Evolutionary conservation across 192 early-diverging fungal species (phyloP).

Genomic region (Backusella liffmaniae): DNA sequence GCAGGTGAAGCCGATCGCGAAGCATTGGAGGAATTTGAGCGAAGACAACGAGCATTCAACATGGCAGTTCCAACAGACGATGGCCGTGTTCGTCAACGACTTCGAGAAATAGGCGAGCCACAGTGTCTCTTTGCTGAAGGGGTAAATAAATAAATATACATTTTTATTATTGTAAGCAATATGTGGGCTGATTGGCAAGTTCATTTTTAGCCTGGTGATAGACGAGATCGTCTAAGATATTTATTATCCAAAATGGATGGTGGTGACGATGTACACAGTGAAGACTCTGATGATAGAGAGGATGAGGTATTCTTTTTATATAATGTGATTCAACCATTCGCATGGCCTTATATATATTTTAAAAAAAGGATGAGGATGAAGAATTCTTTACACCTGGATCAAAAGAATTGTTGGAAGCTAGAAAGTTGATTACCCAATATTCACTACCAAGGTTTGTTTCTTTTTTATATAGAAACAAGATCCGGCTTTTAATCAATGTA

Average conservation of each 20-base stretch:
- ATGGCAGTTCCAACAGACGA: slow-evolving; percentile 94
- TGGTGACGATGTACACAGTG: slow-evolving; percentile 40
- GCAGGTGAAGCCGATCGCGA: slow-evolving; percentile 51
- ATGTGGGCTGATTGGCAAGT: no score
- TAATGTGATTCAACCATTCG: no score
- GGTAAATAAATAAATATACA: slow-evolving; percentile 39
- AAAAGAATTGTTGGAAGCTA: slow-evolving; percentile 62
- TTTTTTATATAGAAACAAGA: neutral
- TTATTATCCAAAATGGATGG: slow-evolving; percentile 61
- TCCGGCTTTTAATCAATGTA: neutral
- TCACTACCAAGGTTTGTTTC: slow-evolving; percentile 63
- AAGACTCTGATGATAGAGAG: slow-evolving; percentile 46
- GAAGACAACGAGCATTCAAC: slow-evolving; percentile 70
- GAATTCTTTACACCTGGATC: slow-evolving; percentile 85
- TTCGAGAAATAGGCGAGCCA: slow-evolving; percentile 81
- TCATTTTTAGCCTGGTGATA: slow-evolving; percentile 59
- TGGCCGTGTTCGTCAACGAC: slow-evolving; percentile 62
- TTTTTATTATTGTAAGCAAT: slow-evolving; percentile 48
- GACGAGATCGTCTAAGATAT: slow-evolving; percentile 78
- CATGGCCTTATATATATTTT: no score
- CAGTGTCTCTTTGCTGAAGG: slow-evolving; percentile 95
- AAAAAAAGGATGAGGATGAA: slow-evolving; percentile 49
- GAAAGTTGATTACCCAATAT: slow-evolving; percentile 67
- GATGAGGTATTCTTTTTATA: slow-evolving; percentile 43
- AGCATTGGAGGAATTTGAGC: slow-evolving; percentile 69